These are phyloP conservation scores for Rhodotorula sp. DNA, from an alignment of 1,284 basidiomycete species.

Conservation along the genomic window DNA sequence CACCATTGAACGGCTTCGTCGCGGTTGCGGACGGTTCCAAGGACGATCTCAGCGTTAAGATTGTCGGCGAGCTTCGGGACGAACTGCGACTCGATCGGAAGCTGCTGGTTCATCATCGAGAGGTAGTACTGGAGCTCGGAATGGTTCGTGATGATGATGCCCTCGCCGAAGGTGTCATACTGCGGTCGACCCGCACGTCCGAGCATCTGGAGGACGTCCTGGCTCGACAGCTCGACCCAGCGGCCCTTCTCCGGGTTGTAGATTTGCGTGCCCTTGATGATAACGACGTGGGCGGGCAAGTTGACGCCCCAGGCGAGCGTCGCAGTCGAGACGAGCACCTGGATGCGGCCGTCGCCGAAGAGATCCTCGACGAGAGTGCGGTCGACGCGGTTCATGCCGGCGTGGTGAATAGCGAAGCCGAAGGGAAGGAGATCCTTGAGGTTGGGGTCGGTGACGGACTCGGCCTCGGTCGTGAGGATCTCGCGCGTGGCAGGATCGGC, in stretches of 20 bases:
- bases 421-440: slow-evolving; percentile 90
- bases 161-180: slow-evolving; percentile 96
- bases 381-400: slow-evolving; percentile 96
- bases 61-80: slow-evolving; percentile 91
- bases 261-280: slow-evolving; percentile 99
- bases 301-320: slow-evolving; percentile 99
- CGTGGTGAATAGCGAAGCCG: slow-evolving; percentile 97
- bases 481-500: slow-evolving; percentile 84
- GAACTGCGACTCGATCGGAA: slow-evolving; percentile 96
- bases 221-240: slow-evolving; percentile 93
- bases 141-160: slow-evolving; percentile 98
- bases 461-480: slow-evolving; percentile 79
- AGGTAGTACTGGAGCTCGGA: slow-evolving; percentile 95
- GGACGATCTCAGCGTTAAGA: slow-evolving; percentile 94
- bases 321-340: slow-evolving; percentile 94
- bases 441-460: slow-evolving; percentile 78
- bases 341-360: slow-evolving; percentile 87
- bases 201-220: slow-evolving; percentile 98
- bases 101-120: slow-evolving; percentile 87
- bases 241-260: slow-evolving; percentile 98
- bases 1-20: slow-evolving; percentile 97
- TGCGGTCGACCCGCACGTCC: slow-evolving; percentile 97
- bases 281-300: slow-evolving; percentile 93
- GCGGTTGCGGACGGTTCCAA: slow-evolving; percentile 90
- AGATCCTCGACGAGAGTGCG: slow-evolving; percentile 91